Base-by-base conservation (phyloP, 345 rosid genomes). In the Hypericum perforatum region DNA sequence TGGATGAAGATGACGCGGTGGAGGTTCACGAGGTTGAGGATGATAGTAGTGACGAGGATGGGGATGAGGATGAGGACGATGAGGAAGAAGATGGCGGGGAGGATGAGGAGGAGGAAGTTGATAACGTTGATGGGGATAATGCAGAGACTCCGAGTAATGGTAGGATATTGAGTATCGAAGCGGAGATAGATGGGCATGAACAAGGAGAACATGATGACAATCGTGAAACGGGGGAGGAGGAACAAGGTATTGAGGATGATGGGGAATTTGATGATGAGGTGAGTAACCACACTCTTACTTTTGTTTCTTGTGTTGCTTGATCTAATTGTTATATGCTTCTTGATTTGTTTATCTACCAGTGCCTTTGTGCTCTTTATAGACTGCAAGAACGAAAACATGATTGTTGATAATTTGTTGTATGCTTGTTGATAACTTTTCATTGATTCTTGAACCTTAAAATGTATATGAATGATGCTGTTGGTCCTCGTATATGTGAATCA, bases 181-280 rank as follows among this genome's bases (percentile, higher is more conserved):
- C 81, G 22, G 91, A 80, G 73, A 83, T 83, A 74, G 91, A 83
- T 73, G 87, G 81, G 10, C 87, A 83, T 76, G 91, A 84, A 47
- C 85, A 78, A 42, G 91, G 91, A 5, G 91, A 80, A 49, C 78
- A 79, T 43, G 82, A 76, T 43, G 72, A 63, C 2, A 54, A 45
- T 40, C 58, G 54, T 6, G 90, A 76, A 43, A 59, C 63, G 41
- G 63, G 63, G 32, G 32, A 22, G 10, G 64, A 52, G 37, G 64
- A 60, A 15, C 64, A 60, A 15, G 64, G 50, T 14, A 51, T 60
- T 6, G 80, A 76, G 43, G 78, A 70, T 71, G 69, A 56, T 69
- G 87, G 84, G 11, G 86, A 73, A 66, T 74, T 81, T 61, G 91
- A 76, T 5, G 87, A 22, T 22, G 32, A 22, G 32, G 32, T 45